Evolutionary conservation across 176 grass and related monocot species (phyloP).

Genomic region (Phoenix dactylifera): DNA sequence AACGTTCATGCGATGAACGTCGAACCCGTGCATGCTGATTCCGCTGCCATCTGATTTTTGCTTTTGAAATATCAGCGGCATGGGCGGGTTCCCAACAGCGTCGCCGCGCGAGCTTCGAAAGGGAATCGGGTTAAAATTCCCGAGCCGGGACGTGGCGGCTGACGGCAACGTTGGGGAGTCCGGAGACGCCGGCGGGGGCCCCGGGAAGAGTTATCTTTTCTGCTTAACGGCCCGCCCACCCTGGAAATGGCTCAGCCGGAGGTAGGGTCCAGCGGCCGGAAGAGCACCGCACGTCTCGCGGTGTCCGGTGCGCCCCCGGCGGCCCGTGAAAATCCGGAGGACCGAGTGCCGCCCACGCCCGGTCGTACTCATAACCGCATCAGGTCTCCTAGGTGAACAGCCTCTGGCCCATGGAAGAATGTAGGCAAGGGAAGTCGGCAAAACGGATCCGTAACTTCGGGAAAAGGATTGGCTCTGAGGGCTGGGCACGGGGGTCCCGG

Average conservation of each 20-base stretch:
- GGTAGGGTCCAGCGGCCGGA: slow-evolving; percentile 46
- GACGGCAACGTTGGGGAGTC: slow-evolving; percentile 40
- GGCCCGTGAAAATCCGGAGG: slow-evolving; percentile 54
- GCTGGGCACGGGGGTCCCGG: slow-evolving; percentile 50
- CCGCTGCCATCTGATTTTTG: too few relatives aligned
- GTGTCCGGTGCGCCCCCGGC: slow-evolving; percentile 56
- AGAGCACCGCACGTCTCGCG: slow-evolving; percentile 55
- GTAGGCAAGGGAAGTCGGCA: slow-evolving; percentile 84
- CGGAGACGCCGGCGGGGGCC: slow-evolving; percentile 34
- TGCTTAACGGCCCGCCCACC: slow-evolving; percentile 36
- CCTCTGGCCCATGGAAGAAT: slow-evolving; percentile 76
- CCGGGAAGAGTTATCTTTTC: slow-evolving; percentile 49
- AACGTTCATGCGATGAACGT: too few relatives aligned
- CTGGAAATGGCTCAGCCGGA: slow-evolving; percentile 40
- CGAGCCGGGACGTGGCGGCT: slow-evolving; percentile 28
- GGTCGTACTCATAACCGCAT: slow-evolving; percentile 23
- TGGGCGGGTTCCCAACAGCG: too few relatives aligned
- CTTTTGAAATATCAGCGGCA: too few relatives aligned
- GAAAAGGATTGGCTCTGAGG: slow-evolving; percentile 77
- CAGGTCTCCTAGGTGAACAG: slow-evolving; percentile 63
- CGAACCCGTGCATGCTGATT: too few relatives aligned
- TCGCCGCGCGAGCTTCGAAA: too few relatives aligned
- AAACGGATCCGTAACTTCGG: slow-evolving; percentile 65
- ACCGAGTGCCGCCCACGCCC: slow-evolving; percentile 30
- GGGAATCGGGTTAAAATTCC: too few relatives aligned